phyloP scores from a whole-genome alignment of 2,329 filamentous ascomycete species.

The Neonectria ditissima region DNA sequence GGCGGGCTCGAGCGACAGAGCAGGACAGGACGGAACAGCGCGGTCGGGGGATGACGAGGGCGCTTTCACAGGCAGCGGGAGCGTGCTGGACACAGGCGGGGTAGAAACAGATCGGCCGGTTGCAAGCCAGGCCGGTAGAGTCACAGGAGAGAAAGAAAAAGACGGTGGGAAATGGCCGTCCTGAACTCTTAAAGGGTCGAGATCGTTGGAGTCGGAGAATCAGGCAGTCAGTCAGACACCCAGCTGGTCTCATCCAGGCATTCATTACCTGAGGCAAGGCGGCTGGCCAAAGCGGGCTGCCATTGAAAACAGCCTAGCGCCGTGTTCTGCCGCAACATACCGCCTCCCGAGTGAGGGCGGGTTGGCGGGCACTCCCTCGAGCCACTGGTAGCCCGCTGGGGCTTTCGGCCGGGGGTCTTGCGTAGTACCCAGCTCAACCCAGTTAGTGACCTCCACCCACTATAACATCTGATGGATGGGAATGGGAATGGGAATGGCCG shows the following conservation, averaged over 20 bases:
- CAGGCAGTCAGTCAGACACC: constrained; percentile 46
- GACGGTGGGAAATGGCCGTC: constrained; percentile 24
- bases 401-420: not conserved
- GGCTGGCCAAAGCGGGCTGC: constrained; percentile 34
- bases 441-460: constrained; percentile 1
- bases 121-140: constrained; percentile 35
- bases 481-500: too few relatives aligned
- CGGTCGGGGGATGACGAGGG: constrained; percentile 23
- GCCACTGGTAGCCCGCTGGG: constrained; percentile 2
- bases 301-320: constrained; percentile 35
- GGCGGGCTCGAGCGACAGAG: constrained; percentile 17
- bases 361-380: not conserved
- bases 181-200: constrained; percentile 9
- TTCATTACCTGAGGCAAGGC: constrained; percentile 43
- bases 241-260: constrained; percentile 42
- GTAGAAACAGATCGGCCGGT: constrained; percentile 24
- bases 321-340: constrained; percentile 40
- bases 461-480: not conserved
- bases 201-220: constrained; percentile 36
- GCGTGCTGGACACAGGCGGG: constrained; percentile 11
- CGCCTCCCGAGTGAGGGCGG: constrained; percentile 33
- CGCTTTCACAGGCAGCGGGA: constrained; percentile 3
- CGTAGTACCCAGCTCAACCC: not conserved
- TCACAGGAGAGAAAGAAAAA: constrained; percentile 33
- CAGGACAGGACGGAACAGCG: constrained; percentile 14